A percentile compares a stretch with the other conserved stretches of the same genome.
Conservation (phyloP, 164 flowering plant genomes). For the Hamamelis virginiana region DNA sequence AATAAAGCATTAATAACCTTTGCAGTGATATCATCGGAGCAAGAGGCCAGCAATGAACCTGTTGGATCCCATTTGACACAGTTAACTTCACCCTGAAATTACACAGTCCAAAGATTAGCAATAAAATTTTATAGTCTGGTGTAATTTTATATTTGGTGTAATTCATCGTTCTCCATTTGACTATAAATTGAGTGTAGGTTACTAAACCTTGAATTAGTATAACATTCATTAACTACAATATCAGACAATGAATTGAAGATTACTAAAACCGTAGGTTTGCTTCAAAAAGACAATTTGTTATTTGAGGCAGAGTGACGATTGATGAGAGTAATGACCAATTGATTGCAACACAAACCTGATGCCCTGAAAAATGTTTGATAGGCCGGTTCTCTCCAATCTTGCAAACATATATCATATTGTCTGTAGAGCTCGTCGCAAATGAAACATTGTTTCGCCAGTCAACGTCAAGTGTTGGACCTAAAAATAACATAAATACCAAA, state of each 20-base stretch:
- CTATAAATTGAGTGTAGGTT: not conserved
- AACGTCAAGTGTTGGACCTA: slow-evolving; percentile 98
- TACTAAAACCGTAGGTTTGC: not conserved
- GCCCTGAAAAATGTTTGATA: slow-evolving; percentile 73
- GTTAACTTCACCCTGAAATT: slow-evolving; percentile 93
- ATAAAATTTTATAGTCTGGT: not conserved
- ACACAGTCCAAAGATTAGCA: slow-evolving; percentile 7
- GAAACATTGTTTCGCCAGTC: slow-evolving; percentile 92
- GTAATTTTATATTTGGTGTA: not conserved
- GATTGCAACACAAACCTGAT: slow-evolving; percentile 58
- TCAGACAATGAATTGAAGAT: not conserved
- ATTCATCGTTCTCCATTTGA: no score
- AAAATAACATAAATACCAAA: slow-evolving; percentile 2
- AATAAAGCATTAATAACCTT: slow-evolving; percentile 49
- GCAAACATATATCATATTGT: slow-evolving; percentile 91
- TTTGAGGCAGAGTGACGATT: no score
- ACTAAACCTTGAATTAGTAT: not conserved
- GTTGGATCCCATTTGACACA: slow-evolving; percentile 99
- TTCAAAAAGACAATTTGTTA: not conserved
- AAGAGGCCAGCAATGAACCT: slow-evolving; percentile 85
- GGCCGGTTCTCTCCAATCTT: slow-evolving; percentile 87
- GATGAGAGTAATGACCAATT: not conserved
- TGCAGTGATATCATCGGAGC: slow-evolving; percentile 94
- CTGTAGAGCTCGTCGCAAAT: slow-evolving; percentile 96
- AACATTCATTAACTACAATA: not conserved